These are phyloP conservation scores for Trichoderma arundinaceum DNA, from an alignment of 2,329 filamentous ascomycete genomes.

Conservation along the genomic window DNA sequence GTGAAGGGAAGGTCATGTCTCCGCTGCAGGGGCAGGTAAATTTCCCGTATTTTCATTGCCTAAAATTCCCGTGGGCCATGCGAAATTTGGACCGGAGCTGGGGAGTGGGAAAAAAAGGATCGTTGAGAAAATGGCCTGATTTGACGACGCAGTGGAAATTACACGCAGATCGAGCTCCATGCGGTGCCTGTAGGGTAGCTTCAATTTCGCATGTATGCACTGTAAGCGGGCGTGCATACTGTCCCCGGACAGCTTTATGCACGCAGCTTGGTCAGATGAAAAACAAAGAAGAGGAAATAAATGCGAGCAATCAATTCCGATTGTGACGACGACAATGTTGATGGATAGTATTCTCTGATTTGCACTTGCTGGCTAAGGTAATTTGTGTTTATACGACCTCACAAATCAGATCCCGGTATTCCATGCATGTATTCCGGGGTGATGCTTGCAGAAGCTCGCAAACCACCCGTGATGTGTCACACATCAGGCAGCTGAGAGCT, in stretches of 20 bases:
- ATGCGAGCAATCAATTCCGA: background rate
- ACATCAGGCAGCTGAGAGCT: too few relatives aligned
- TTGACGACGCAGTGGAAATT: conserved; percentile 18
- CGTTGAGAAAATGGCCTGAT: conserved; percentile 24
- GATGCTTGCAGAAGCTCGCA: background rate
- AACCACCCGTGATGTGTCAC: background rate
- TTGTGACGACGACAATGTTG: background rate
- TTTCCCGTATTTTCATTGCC: background rate
- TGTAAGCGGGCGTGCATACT: background rate
- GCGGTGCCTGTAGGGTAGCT: conserved; percentile 15
- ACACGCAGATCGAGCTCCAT: conserved; percentile 9
- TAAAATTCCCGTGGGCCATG: background rate
- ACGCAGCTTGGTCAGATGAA: background rate
- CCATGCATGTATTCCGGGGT: background rate
- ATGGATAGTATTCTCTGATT: background rate
- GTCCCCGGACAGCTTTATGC: background rate
- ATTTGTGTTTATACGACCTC: background rate
- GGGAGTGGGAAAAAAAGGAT: background rate
- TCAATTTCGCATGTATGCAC: conserved; percentile 8
- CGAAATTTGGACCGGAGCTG: background rate
- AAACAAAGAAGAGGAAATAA: background rate
- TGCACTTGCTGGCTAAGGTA: background rate
- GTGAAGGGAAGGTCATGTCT: background rate
- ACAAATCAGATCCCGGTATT: conserved; percentile 1
- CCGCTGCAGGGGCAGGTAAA: background rate